A percentile compares a stretch with the other conserved stretches of the same genome.
Conservation (phyloP, 805 yeast species). For the Saturnispora serradocipensis region DNA sequence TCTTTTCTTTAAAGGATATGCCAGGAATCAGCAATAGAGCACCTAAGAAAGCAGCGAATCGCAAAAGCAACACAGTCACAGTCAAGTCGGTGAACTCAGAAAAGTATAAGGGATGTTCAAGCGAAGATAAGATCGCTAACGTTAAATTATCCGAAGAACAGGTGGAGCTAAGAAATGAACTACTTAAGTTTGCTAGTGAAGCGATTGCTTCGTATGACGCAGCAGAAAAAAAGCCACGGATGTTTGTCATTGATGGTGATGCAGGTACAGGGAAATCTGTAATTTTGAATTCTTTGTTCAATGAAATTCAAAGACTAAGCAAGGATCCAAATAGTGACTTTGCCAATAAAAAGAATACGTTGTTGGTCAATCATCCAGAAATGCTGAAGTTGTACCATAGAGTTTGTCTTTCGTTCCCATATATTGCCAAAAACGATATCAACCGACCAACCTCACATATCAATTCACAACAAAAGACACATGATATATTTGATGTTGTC, state of each 20-base stretch:
- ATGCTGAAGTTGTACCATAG: slow-evolving; percentile 37
- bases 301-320: slow-evolving; percentile 29
- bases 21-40: background rate
- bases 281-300: slow-evolving; percentile 33
- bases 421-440: slow-evolving; percentile 29
- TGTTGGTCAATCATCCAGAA: slow-evolving; percentile 40
- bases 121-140: slow-evolving; percentile 28
- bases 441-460: slow-evolving; percentile 39
- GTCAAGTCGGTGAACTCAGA: background rate
- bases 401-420: slow-evolving; percentile 30
- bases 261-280: slow-evolving; percentile 43
- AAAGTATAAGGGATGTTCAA: slow-evolving; percentile 1
- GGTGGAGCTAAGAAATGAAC: slow-evolving; percentile 19
- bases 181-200: slow-evolving; percentile 25
- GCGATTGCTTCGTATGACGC: slow-evolving; percentile 15
- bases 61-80: background rate
- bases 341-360: slow-evolving; percentile 27
- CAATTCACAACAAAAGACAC: slow-evolving; percentile 26
- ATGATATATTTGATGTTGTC: slow-evolving; percentile 28
- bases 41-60: background rate
- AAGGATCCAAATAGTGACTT: slow-evolving; percentile 16
- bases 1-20: background rate
- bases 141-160: slow-evolving; percentile 33
- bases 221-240: slow-evolving; percentile 21
- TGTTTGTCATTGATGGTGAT: slow-evolving; percentile 38